These are phyloP conservation scores for Zasmidium cellare DNA, from an alignment of 2,329 filamentous ascomycete genomes.

Conservation along the genomic window DNA sequence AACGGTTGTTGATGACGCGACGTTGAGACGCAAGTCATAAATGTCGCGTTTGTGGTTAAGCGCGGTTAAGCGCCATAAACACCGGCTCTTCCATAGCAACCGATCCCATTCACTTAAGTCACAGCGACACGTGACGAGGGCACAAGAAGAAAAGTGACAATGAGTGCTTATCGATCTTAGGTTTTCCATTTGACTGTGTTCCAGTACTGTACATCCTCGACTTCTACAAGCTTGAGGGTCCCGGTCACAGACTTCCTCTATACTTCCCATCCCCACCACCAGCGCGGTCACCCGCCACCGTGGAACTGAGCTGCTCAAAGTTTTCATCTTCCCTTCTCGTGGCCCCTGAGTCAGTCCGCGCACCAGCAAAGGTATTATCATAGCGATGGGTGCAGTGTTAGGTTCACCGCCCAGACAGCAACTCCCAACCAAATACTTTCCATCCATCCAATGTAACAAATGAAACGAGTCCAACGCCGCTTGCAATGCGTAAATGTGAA, in stretches of 20 bases:
- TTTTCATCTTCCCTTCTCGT: neutral
- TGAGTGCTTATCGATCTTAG: neutral
- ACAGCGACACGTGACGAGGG: neutral
- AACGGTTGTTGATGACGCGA: neutral
- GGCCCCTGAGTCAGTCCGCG: neutral
- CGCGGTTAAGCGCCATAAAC: neutral
- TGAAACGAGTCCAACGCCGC: neutral
- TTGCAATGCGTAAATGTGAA: neutral
- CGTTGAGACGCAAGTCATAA: neutral
- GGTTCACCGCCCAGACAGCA: neutral
- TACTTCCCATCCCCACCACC: neutral
- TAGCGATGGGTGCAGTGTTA: neutral
- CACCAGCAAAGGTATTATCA: neutral
- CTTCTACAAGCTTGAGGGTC: neutral
- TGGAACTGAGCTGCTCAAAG: neutral
- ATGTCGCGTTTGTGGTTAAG: neutral
- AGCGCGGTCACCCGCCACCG: neutral
- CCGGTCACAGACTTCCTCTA: neutral
- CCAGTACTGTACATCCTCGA: neutral
- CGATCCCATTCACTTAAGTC: neutral
- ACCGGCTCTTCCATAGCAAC: neutral
- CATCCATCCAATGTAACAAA: neutral
- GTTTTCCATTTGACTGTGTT: neutral
- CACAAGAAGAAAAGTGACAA: neutral
- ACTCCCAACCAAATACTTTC: neutral